Evolutionary conservation across 495 filamentous ascomycete genomes (phyloP), one percentile per base, ranked within the genome.

Genomic region (Beverwykella pulmonaria): DNA sequence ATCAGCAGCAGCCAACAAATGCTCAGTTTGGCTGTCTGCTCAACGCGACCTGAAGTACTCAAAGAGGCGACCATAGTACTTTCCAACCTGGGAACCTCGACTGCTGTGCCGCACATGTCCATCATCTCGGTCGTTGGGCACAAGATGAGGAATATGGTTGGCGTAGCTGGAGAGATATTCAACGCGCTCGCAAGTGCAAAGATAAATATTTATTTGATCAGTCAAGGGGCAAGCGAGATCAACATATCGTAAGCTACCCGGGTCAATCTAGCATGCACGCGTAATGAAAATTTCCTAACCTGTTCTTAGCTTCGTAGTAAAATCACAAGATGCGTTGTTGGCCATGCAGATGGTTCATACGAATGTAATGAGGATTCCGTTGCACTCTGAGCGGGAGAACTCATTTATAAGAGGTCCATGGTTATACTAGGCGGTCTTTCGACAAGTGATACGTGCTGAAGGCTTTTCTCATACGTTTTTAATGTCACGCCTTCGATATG

Each of bases 201-300:
- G 36, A 73, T 79, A 41, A 77, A 76, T 50, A 77, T 79, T 27
- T 75, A 77, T 65, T 58, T 78, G 36, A 77, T 78, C 47, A 78
- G 77, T 53, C 77, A 79, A 53, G 77, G 77, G 25, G 77, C 77
- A 39, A 78, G 75, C 54, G 74, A 79, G 66, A 78, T 79, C 27
- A 78, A 76, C 59, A 76, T 79, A 52, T 79, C 77, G 68, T 77
- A 69, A 71, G 75, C 70, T 10, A 29, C 22, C 20, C 26, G 15
- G 2, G 20, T 1, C 19, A 32, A 12, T 9, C 44, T 19, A 7
- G 22, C 2, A 17, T 30, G 12, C 8, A 9, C 12, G 12, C 30
- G 30, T 12, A 4, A 34, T 44, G 39, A n/a, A 12, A 44, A 10
- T 15, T n/a, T 7, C 15, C 17, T 15, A 44, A n/a, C 9, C 8